Conservation (phyloP, 345 rosid species). For the Moringa oleifera region DNA sequence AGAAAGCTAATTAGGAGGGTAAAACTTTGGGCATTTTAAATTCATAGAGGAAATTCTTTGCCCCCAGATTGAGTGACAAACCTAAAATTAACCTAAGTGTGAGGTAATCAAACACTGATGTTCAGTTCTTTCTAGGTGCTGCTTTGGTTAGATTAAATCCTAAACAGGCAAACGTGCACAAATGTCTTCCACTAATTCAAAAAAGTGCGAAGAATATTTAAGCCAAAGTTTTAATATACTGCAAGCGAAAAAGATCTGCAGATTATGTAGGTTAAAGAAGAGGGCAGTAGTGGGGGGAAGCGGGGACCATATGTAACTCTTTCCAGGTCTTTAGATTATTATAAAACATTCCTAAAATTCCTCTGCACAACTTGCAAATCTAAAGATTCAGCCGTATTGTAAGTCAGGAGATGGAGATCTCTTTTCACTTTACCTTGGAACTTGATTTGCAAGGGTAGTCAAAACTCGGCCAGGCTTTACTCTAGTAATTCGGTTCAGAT, state of each 20-base stretch:
- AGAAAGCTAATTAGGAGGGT: too few relatives aligned
- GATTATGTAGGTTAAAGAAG: neutral
- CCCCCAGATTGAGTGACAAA: neutral
- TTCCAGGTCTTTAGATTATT: too few relatives aligned
- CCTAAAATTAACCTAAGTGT: neutral
- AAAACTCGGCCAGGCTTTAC: too few relatives aligned
- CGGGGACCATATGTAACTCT: too few relatives aligned
- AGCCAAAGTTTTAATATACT: neutral
- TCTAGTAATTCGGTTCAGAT: neutral
- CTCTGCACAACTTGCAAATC: neutral
- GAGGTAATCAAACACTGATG: conserved; percentile 12
- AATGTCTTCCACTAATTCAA: conserved; percentile 11
- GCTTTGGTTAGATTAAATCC: neutral
- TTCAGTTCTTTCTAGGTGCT: conserved; percentile 10
- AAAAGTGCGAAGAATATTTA: conserved; percentile 5
- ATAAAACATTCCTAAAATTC: neutral
- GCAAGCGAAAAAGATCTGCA: neutral
- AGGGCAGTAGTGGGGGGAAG: neutral
- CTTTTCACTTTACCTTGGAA: neutral
- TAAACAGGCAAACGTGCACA: conserved; percentile 8
- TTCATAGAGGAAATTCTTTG: neutral
- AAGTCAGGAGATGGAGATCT: too few relatives aligned
- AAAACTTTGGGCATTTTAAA: too few relatives aligned
- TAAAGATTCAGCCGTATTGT: neutral
- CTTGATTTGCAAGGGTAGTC: neutral